Percentiles rank a stretch among this genome's conserved stretches.
Evolutionary conservation across 768 basidiomycete genomes (phyloP).

Genomic region (Peribolospora baueri): DNA sequence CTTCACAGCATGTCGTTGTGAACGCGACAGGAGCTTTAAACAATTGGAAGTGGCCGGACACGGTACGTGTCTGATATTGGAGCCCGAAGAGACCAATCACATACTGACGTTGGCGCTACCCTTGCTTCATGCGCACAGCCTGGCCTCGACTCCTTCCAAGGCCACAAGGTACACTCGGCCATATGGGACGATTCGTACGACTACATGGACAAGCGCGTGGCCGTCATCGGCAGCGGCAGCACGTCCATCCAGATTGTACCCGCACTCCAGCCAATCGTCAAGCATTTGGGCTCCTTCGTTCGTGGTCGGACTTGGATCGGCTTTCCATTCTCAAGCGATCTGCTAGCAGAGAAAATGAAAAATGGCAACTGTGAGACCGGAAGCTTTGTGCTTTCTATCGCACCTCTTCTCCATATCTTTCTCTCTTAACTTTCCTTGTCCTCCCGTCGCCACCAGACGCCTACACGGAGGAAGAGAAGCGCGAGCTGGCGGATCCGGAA

Average conservation of each 20-base stretch:
- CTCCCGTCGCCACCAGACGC: not conserved
- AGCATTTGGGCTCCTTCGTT: slow-evolving; percentile 31
- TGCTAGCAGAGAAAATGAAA: too few species aligned
- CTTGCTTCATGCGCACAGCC: not conserved
- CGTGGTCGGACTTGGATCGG: slow-evolving; percentile 26
- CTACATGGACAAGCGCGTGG: slow-evolving; percentile 7
- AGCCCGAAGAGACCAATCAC: slow-evolving; percentile 9
- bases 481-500: not conserved
- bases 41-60: too few species aligned
- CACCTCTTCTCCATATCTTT: slow-evolving; percentile 10
- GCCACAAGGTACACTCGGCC: slow-evolving; percentile 34
- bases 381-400: too few species aligned
- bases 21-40: too few species aligned
- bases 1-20: too few species aligned
- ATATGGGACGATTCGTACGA: slow-evolving; percentile 24
- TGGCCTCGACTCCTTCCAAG: slow-evolving; percentile 32
- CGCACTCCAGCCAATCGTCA: slow-evolving; percentile 31
- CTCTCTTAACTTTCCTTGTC: not conserved
- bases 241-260: slow-evolving; percentile 32
- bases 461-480: not conserved
- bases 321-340: too few species aligned
- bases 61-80: slow-evolving; percentile 31
- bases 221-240: slow-evolving; percentile 20
- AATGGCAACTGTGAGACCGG: too few species aligned
- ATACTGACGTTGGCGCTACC: slow-evolving; percentile 9